Conservation (phyloP, 148 eudicot genomes). For the Vaccinium macrocarpon region DNA sequence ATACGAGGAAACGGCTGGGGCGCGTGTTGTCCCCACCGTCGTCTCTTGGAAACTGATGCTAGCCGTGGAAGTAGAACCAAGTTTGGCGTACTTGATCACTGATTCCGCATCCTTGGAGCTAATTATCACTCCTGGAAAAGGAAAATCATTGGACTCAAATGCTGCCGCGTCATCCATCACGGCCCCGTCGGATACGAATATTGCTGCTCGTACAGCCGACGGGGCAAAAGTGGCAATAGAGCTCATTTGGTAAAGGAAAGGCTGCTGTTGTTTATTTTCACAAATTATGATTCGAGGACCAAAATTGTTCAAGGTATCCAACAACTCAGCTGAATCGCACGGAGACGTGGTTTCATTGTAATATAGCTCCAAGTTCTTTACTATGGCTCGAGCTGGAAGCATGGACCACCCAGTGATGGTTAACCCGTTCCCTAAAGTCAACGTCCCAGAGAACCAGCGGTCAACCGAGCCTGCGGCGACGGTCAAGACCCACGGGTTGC, state of each 20-base stretch:
- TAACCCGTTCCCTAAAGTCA: not conserved
- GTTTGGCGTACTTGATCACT: not conserved
- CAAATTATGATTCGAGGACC: not conserved
- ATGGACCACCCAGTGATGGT: not conserved
- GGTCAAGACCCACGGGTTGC: not conserved
- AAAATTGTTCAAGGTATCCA: not conserved
- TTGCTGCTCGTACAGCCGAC: not conserved
- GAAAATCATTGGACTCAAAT: not conserved
- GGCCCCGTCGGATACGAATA: not conserved
- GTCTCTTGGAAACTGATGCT: slow-evolving; percentile 12
- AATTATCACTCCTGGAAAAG: slow-evolving; percentile 22
- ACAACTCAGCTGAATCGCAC: not conserved
- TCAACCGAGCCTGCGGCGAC: not conserved
- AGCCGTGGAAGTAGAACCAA: not conserved
- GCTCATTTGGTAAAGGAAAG: not conserved
- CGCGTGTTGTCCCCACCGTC: slow-evolving; percentile 19
- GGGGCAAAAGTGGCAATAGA: not conserved
- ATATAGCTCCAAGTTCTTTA: not conserved
- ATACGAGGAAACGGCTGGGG: slow-evolving; percentile 18
- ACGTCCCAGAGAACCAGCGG: not conserved
- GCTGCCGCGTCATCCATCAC: not conserved
- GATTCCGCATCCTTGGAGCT: slow-evolving; percentile 8
- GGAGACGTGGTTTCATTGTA: not conserved
- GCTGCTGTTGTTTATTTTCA: not conserved
- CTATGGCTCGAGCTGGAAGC: not conserved